phyloP scores from a whole-genome alignment of 495 filamentous ascomycete genomes.

The Penicillium egyptiacum region DNA sequence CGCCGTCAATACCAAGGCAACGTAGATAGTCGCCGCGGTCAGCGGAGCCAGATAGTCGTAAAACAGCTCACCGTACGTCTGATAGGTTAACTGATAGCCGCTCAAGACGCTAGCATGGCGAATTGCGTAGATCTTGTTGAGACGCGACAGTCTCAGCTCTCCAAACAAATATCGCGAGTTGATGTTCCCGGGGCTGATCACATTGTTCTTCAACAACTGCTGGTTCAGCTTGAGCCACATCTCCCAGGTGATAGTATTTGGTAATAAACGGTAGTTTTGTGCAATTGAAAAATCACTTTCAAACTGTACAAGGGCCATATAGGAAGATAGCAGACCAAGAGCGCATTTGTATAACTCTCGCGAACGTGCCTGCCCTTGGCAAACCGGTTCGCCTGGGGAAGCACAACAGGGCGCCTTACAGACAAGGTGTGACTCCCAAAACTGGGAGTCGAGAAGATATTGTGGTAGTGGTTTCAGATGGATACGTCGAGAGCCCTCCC shows the following conservation, averaged over 20 bases:
- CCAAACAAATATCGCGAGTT: conserved; percentile 46
- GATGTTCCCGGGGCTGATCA: conserved; percentile 16
- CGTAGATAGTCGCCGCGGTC: conserved; percentile 45
- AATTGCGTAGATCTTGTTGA: conserved; percentile 22
- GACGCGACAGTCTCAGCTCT: conserved; percentile 41
- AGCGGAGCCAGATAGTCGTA: conserved; percentile 49
- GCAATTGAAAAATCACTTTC: conserved; percentile 47
- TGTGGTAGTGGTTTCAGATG: conserved; percentile 49
- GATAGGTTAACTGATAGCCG: conserved; percentile 14
- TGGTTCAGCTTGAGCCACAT: conserved; percentile 20
- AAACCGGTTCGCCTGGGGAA: not conserved
- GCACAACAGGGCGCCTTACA: conserved; percentile 7
- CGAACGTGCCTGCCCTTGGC: not conserved
- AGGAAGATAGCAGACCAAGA: conserved; percentile 45
- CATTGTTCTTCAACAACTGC: conserved; percentile 13
- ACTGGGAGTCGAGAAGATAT: conserved; percentile 39
- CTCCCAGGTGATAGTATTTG: conserved; percentile 29
- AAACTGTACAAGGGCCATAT: conserved; percentile 43
- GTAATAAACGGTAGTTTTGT: conserved; percentile 35
- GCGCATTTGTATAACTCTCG: conserved; percentile 22
- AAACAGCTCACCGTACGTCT: conserved; percentile 29
- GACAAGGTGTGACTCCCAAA: conserved; percentile 36
- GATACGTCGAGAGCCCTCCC: conserved; percentile 33
- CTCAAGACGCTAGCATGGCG: not conserved
- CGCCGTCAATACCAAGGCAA: conserved; percentile 55